These are phyloP conservation scores for Copromyces sp. DNA, from an alignment of 495 filamentous ascomycete species.

Conservation along the genomic window DNA sequence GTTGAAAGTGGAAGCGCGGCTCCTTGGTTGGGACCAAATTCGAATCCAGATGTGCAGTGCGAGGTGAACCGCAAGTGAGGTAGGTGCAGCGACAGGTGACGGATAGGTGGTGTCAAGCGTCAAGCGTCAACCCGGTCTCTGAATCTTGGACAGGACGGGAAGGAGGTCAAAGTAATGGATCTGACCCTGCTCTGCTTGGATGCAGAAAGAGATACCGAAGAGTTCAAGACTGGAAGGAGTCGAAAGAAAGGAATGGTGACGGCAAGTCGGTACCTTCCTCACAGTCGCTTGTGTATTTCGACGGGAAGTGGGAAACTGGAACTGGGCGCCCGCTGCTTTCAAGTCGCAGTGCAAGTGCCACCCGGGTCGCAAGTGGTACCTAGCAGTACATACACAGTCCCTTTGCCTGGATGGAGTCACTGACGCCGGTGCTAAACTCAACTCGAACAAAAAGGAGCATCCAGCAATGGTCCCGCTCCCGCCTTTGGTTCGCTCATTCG, in stretches of 20 bases:
- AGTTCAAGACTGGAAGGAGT: neutral
- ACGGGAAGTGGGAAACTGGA: neutral
- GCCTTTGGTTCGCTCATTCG: neutral
- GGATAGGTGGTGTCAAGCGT: neutral
- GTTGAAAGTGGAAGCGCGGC: neutral
- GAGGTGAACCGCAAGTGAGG: neutral
- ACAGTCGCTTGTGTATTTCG: neutral
- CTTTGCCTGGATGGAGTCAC: neutral
- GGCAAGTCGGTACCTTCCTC: neutral
- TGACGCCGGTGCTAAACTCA: neutral
- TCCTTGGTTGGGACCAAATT: neutral
- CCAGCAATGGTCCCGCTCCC: neutral
- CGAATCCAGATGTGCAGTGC: neutral
- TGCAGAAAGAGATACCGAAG: neutral
- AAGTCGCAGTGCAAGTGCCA: neutral
- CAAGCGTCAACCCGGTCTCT: neutral
- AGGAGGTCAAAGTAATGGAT: neutral
- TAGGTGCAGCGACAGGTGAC: neutral
- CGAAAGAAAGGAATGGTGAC: neutral
- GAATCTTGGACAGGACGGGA: neutral
- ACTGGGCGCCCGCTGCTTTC: neutral
- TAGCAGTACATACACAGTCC: neutral
- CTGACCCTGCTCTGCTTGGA: neutral
- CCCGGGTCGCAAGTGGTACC: neutral
- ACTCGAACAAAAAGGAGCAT: neutral